Percentiles rank a stretch among this genome's conserved stretches.
Conservation (phyloP, 169 alveolate species). For the Perkinsus olseni region DNA sequence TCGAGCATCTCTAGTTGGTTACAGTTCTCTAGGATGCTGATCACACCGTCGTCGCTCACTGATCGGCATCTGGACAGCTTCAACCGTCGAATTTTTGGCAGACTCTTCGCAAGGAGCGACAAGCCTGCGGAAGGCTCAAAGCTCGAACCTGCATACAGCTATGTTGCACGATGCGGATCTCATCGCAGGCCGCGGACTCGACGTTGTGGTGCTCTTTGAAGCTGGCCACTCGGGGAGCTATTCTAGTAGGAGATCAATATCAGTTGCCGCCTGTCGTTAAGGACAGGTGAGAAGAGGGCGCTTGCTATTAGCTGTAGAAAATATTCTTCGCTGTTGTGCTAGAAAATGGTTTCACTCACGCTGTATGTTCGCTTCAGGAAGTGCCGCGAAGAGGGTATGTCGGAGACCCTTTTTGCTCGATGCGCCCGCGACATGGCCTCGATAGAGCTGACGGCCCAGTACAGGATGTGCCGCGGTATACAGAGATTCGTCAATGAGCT, state of each 20-base stretch:
- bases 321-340: too few species aligned
- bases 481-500: not conserved
- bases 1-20: too few species aligned
- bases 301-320: too few species aligned
- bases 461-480: not conserved
- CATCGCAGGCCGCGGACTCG: too few species aligned
- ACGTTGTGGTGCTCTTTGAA: not conserved
- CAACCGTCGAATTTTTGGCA: too few species aligned
- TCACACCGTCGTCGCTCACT: too few species aligned
- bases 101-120: too few species aligned
- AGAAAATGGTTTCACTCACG: not conserved
- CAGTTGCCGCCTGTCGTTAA: not conserved
- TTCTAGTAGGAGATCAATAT: not conserved
- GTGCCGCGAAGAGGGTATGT: not conserved
- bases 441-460: not conserved
- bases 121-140: too few species aligned
- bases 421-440: not conserved
- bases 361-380: not conserved
- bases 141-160: too few species aligned
- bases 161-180: too few species aligned
- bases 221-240: not conserved
- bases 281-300: not conserved
- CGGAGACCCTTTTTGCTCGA: not conserved
- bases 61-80: too few species aligned
- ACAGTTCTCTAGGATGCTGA: too few species aligned